A percentile compares a stretch with the other conserved stretches of the same genome.
phyloP scores from a whole-genome alignment of 768 basidiomycete genomes.

The Boletellus sp. region DNA sequence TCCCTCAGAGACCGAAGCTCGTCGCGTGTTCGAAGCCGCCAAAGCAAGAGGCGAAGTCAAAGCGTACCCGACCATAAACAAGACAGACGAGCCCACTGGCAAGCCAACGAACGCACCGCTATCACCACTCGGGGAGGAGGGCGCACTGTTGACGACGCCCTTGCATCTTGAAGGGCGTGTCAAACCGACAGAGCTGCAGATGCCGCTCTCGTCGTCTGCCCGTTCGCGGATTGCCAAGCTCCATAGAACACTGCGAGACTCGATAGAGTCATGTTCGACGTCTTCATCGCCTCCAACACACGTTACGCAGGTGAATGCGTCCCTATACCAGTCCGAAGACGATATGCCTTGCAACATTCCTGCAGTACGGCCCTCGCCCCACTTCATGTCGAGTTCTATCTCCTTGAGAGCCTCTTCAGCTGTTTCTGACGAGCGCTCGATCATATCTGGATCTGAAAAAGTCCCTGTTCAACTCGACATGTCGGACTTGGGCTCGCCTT shows the following conservation, averaged over 20 bases:
- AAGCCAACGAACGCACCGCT: slow-evolving; percentile 7
- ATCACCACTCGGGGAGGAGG: slow-evolving; percentile 18
- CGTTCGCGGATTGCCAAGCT: slow-evolving; percentile 8
- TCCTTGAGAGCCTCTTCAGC: slow-evolving; percentile 17
- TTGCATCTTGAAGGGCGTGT: neutral
- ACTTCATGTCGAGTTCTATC: slow-evolving; percentile 15
- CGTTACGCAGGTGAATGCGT: slow-evolving; percentile 18
- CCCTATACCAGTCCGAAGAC: slow-evolving; percentile 13
- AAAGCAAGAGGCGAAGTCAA: slow-evolving; percentile 27
- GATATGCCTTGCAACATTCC: slow-evolving; percentile 10
- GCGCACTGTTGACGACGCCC: slow-evolving; percentile 17
- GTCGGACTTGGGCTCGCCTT: slow-evolving; percentile 6
- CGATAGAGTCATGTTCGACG: slow-evolving; percentile 4
- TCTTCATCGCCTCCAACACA: slow-evolving; percentile 26
- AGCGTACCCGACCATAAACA: slow-evolving; percentile 6
- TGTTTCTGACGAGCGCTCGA: neutral
- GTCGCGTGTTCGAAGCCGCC: slow-evolving; percentile 28
- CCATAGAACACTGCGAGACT: slow-evolving; percentile 7
- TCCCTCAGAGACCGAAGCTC: slow-evolving; percentile 40
- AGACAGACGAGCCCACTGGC: neutral
- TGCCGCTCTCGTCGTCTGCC: neutral
- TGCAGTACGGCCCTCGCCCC: slow-evolving; percentile 9
- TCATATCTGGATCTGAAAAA: neutral
- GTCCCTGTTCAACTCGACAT: slow-evolving; percentile 1
- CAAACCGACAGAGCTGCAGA: neutral